A percentile compares a stretch with the other conserved stretches of the same genome.
Evolutionary conservation across 2,329 filamentous ascomycete species (phyloP).

Genomic region (Epicoccum sorghinum): DNA sequence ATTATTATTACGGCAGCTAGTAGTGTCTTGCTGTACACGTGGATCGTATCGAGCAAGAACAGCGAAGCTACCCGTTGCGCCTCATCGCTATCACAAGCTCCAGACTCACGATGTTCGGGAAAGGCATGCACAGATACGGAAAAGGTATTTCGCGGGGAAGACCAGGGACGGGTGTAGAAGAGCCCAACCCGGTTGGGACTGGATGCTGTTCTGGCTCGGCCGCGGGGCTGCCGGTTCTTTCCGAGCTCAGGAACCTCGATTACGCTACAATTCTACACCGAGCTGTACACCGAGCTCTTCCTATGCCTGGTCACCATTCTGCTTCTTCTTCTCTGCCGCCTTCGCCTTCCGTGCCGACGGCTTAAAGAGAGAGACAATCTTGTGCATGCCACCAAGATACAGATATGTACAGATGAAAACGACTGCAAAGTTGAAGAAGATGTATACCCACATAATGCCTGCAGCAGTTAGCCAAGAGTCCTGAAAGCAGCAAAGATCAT

Average conservation of each 20-base stretch:
- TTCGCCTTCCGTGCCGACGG: slow-evolving; percentile 41
- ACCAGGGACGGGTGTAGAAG: slow-evolving; percentile 23
- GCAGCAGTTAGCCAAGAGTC: slow-evolving; percentile 11
- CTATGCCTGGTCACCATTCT: slow-evolving; percentile 30
- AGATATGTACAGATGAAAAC: slow-evolving; percentile 62
- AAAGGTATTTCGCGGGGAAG: slow-evolving; percentile 32
- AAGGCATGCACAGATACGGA: slow-evolving; percentile 6
- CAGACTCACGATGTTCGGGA: slow-evolving; percentile 17
- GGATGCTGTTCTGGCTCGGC: slow-evolving; percentile 22
- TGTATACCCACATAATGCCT: slow-evolving; percentile 56
- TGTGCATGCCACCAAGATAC: slow-evolving; percentile 54
- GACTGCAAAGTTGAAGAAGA: slow-evolving; percentile 66
- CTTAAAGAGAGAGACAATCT: slow-evolving; percentile 45
- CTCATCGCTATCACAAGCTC: slow-evolving; percentile 18
- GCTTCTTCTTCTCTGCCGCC: slow-evolving; percentile 35
- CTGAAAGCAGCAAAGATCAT: slow-evolving; percentile 23
- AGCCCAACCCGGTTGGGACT: slow-evolving; percentile 8
- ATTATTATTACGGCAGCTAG: neutral
- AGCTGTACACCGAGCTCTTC: slow-evolving; percentile 13
- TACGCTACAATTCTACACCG: slow-evolving; percentile 13
- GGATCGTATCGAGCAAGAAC: neutral
- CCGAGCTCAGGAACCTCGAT: slow-evolving; percentile 23
- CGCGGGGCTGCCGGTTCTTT: slow-evolving; percentile 32
- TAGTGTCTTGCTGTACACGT: slow-evolving; percentile 1
- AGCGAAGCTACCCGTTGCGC: slow-evolving; percentile 5